These are phyloP conservation scores for Acacia melanoxylon DNA, from an alignment of 306 rosid species.

Conservation along the genomic window DNA sequence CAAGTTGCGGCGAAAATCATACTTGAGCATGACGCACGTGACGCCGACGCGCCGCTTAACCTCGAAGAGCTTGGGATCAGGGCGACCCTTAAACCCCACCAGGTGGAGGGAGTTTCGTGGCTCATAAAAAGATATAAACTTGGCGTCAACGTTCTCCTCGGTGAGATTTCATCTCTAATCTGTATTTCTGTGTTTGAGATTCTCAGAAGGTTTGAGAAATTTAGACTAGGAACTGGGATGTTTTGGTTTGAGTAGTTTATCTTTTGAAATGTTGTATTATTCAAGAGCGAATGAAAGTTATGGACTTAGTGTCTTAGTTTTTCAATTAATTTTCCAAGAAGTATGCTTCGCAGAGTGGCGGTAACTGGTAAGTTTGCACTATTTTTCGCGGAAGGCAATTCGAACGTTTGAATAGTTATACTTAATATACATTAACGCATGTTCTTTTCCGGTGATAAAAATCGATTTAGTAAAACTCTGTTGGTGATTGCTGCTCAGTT, in stretches of 20 bases:
- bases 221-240: not conserved
- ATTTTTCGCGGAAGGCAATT: not conserved
- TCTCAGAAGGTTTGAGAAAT: slow-evolving; percentile 3
- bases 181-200: slow-evolving; percentile 21
- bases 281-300: not conserved
- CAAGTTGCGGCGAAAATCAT: slow-evolving; percentile 57
- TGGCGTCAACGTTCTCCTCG: slow-evolving; percentile 91
- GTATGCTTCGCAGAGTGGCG: not conserved
- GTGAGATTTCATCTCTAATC: slow-evolving; percentile 37
- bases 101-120: slow-evolving; percentile 89
- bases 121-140: slow-evolving; percentile 70
- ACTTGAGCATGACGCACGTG: slow-evolving; percentile 39
- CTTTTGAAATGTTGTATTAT: not conserved
- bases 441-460: not conserved
- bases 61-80: slow-evolving; percentile 56
- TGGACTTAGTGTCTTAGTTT: not conserved
- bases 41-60: slow-evolving; percentile 34
- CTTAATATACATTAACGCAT: not conserved
- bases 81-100: slow-evolving; percentile 81
- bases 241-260: not conserved
- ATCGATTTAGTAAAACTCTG: not conserved
- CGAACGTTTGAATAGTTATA: not conserved
- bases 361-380: not conserved
- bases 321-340: slow-evolving; percentile 2
- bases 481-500: not conserved